Evolutionary conservation across 148 eudicot species (phyloP).

Genomic region (Salicornia ramosissima): DNA sequence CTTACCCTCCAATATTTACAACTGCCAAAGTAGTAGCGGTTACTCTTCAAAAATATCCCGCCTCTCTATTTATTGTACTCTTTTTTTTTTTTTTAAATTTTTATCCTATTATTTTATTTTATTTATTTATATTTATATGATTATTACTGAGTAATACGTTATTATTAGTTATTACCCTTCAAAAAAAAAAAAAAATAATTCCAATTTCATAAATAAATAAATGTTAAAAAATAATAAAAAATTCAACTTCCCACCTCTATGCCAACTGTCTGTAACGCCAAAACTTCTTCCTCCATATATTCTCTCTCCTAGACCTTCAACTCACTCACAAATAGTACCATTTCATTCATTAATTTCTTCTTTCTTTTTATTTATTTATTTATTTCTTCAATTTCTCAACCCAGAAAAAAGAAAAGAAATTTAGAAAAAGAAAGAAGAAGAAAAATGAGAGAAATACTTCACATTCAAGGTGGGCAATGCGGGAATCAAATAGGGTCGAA

Average conservation of each 20-base stretch:
- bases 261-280: slow-evolving; percentile 6
- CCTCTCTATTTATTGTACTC: slow-evolving; percentile 7
- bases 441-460: slow-evolving; percentile 45
- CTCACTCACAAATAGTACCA: background rate
- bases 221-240: background rate
- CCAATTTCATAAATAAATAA: too few relatives aligned
- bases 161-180: too few relatives aligned
- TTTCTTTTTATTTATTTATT: background rate
- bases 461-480: slow-evolving; percentile 69
- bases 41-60: slow-evolving; percentile 25
- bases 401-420: background rate
- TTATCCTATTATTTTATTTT: too few relatives aligned
- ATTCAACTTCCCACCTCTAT: background rate
- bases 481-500: slow-evolving; percentile 80
- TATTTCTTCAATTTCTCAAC: background rate
- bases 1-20: background rate
- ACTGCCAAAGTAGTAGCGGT: slow-evolving; percentile 4
- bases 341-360: background rate
- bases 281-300: background rate
- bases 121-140: too few relatives aligned
- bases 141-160: too few relatives aligned
- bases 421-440: background rate
- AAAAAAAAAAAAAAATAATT: too few relatives aligned
- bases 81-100: too few relatives aligned
- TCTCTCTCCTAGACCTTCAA: background rate